phyloP scores from a whole-genome alignment of 2,329 filamentous ascomycete species.

The Pyrenochaeta sp. region DNA sequence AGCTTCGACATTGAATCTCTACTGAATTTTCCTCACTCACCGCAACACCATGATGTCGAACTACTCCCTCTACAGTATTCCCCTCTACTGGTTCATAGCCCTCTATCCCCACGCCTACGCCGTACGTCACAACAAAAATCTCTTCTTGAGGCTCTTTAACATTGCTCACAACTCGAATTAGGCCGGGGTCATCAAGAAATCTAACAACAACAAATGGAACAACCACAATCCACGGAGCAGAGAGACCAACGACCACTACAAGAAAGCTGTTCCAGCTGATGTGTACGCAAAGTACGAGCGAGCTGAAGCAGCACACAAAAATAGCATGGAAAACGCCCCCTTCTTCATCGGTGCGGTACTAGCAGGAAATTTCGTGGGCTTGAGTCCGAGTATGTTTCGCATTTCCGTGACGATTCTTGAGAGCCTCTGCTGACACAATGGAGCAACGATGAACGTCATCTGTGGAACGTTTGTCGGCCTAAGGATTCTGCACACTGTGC shows the following conservation, averaged over 20 bases:
- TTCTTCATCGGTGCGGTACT: conserved; percentile 55
- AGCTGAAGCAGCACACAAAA: conserved; percentile 54
- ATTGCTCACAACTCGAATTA: too few relatives aligned
- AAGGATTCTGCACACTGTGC: conserved; percentile 26
- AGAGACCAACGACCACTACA: conserved; percentile 35
- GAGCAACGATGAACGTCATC: conserved; percentile 31
- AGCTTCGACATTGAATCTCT: too few relatives aligned
- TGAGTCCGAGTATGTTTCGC: conserved; percentile 22
- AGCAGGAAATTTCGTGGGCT: conserved; percentile 49
- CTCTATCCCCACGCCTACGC: conserved; percentile 29
- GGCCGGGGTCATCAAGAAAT: conserved; percentile 7
- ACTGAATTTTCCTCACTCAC: too few relatives aligned
- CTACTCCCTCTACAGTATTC: conserved; percentile 35
- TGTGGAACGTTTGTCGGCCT: conserved; percentile 22
- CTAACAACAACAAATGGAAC: conserved; percentile 46
- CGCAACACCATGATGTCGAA: conserved; percentile 28
- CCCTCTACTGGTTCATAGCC: conserved; percentile 30
- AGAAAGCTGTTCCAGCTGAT: conserved; percentile 39
- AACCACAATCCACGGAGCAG: conserved; percentile 51
- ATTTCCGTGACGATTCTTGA: too few relatives aligned
- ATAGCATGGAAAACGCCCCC: conserved; percentile 56
- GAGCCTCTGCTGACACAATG: neutral
- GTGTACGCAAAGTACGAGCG: conserved; percentile 52
- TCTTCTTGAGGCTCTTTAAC: too few relatives aligned
- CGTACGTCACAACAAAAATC: too few relatives aligned